These are phyloP conservation scores for Biancaea sappan DNA, from an alignment of 306 rosid genomes.

Conservation along the genomic window DNA sequence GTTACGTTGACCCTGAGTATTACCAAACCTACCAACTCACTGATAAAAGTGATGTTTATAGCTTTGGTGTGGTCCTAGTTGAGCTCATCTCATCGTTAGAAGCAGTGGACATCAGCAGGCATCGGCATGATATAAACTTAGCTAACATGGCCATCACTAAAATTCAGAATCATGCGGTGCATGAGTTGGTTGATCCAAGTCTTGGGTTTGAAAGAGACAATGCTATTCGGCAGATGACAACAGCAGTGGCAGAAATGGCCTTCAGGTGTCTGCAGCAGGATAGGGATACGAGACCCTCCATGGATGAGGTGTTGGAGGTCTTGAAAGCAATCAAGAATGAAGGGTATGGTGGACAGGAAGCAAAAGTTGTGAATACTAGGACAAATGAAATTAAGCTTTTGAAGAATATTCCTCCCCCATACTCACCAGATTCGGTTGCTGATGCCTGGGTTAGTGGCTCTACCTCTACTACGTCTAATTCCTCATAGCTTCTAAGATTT, in stretches of 20 bases:
- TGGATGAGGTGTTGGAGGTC: constrained; percentile 70
- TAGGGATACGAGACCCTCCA: constrained; percentile 78
- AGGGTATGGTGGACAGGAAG: constrained; percentile 32
- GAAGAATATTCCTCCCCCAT: constrained; percentile 49
- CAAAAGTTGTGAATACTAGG: constrained; percentile 42
- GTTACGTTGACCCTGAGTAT: constrained; percentile 96
- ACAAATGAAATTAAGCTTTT: constrained; percentile 57
- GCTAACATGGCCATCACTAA: constrained; percentile 75
- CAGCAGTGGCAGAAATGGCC: constrained; percentile 82
- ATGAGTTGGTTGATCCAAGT: constrained; percentile 75
- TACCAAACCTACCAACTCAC: constrained; percentile 83
- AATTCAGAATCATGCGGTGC: constrained; percentile 60
- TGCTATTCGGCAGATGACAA: constrained; percentile 47
- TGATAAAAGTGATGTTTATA: constrained; percentile 82
- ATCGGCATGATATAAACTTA: constrained; percentile 73
- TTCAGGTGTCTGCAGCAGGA: constrained; percentile 88
- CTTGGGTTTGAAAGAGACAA: constrained; percentile 65
- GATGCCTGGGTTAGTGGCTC: constrained; percentile 74
- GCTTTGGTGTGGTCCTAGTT: constrained; percentile 83
- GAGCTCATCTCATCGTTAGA: constrained; percentile 83
- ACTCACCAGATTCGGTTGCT: constrained; percentile 70
- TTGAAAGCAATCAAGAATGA: constrained; percentile 65
- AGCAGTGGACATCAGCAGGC: constrained; percentile 83
- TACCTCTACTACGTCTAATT: constrained; percentile 43
- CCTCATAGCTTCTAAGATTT: constrained; percentile 52